phyloP scores from a whole-genome alignment of 305 asterid species.

The Fraxinus velutina region DNA sequence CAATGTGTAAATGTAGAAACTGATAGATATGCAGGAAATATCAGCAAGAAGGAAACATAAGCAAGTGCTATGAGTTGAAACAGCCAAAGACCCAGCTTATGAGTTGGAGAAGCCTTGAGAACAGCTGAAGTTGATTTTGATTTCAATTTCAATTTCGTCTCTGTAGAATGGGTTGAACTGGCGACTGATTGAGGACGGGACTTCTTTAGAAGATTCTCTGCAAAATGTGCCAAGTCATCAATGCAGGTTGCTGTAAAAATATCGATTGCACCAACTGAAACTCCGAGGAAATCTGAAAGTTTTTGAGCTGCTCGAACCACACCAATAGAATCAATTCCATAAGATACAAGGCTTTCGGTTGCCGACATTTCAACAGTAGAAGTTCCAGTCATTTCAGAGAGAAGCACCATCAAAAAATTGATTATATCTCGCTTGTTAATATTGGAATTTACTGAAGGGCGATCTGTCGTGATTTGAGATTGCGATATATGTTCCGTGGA shows the following conservation, averaged over 20 bases:
- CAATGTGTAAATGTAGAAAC: conserved; percentile 29
- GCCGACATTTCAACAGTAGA: conserved; percentile 39
- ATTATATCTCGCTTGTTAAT: conserved; percentile 35
- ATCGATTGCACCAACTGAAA: conserved; percentile 54
- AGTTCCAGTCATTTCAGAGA: conserved; percentile 51
- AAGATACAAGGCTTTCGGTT: conserved; percentile 42
- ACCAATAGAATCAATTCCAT: conserved; percentile 55
- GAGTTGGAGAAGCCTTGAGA: conserved; percentile 33
- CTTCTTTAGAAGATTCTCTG: conserved; percentile 39
- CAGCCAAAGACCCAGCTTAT: conserved; percentile 38
- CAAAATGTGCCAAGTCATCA: conserved; percentile 47
- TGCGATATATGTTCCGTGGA: conserved; percentile 16
- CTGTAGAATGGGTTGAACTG: conserved; percentile 20
- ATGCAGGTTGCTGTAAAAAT: conserved; percentile 62
- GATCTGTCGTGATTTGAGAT: conserved; percentile 11
- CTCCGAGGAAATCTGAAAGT: conserved; percentile 50
- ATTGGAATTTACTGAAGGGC: conserved; percentile 14
- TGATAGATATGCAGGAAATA: conserved; percentile 47
- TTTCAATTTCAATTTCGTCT: conserved; percentile 11
- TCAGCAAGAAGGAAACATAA: conserved; percentile 45
- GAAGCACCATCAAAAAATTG: conserved; percentile 40
- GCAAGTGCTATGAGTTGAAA: conserved; percentile 46
- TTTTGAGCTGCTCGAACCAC: conserved; percentile 64
- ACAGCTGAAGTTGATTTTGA: conserved; percentile 1
- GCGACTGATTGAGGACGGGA: conserved; percentile 26